Percentiles rank a stretch among this genome's conserved stretches.
Evolutionary conservation across 192 early-diverging fungal species (phyloP).

Genomic region (Geranomyces michiganensis): DNA sequence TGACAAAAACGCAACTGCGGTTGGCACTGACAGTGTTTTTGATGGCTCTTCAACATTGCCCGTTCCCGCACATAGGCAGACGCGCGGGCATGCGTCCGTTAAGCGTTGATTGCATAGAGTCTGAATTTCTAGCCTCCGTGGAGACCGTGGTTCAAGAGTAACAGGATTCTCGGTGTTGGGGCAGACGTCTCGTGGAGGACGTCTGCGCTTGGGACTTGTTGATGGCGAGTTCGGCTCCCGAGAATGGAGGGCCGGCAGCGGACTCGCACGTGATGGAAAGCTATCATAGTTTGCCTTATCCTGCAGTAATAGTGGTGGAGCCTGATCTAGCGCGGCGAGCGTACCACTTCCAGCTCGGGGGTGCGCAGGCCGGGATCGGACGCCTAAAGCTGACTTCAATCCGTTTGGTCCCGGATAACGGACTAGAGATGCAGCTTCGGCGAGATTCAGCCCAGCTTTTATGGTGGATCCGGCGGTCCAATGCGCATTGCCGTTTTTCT

Average conservation of each 20-base stretch:
- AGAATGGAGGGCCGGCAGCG: neutral
- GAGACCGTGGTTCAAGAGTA: too few relatives aligned
- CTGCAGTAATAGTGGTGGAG: neutral
- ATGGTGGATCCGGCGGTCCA: conserved; percentile 15
- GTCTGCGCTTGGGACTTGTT: too few relatives aligned
- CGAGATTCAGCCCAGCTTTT: conserved; percentile 13
- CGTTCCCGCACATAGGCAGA: too few relatives aligned
- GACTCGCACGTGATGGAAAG: neutral
- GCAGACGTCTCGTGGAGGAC: too few relatives aligned
- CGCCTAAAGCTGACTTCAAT: neutral
- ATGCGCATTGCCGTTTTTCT: neutral
- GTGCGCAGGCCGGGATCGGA: neutral
- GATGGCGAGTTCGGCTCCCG: neutral
- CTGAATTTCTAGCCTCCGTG: too few relatives aligned
- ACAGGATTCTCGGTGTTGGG: neutral
- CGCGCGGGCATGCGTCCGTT: too few relatives aligned
- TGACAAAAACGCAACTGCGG: conserved; percentile 19
- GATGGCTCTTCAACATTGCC: too few relatives aligned
- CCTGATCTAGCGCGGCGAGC: neutral
- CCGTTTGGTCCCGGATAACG: conserved; percentile 1
- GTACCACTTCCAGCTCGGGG: neutral
- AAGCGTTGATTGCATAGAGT: too few relatives aligned
- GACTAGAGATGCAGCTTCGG: conserved; percentile 15
- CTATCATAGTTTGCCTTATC: neutral
- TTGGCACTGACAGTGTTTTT: too few relatives aligned